Percentiles rank a stretch among this genome's conserved stretches.
Evolutionary conservation across 371 early-diverging fungal species (phyloP).

Genomic region (Blakeslea trispora): DNA sequence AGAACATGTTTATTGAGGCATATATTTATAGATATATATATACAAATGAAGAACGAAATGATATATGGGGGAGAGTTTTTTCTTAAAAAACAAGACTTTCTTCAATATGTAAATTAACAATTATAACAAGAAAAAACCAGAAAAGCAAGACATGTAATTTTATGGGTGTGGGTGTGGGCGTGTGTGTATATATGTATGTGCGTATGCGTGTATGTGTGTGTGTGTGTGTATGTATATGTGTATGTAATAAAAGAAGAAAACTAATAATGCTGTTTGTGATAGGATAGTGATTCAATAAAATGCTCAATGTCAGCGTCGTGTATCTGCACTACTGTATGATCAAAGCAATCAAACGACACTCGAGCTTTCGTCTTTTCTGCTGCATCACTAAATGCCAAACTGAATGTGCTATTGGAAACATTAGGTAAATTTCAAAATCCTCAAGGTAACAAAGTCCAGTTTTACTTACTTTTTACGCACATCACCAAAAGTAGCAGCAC

Average conservation of each 20-base stretch:
- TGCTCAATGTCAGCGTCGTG: conserved; percentile 60
- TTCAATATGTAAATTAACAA: no score
- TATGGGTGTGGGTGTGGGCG: no score
- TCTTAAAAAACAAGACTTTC: no score
- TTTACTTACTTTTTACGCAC: conserved; percentile 66
- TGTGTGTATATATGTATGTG: no score
- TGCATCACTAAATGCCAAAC: conserved; percentile 69
- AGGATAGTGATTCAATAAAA: conserved; percentile 54
- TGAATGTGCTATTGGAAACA: conserved; percentile 78
- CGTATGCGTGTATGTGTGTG: no score
- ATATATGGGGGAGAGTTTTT: no score
- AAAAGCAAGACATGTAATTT: neutral
- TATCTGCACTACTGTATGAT: conserved; percentile 65
- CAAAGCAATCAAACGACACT: conserved; percentile 70
- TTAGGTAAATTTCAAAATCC: no score
- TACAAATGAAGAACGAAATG: neutral
- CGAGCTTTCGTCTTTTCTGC: conserved; percentile 58
- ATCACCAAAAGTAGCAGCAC: conserved; percentile 62
- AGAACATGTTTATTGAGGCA: no score
- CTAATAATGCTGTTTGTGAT: conserved; percentile 14
- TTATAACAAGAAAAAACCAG: neutral
- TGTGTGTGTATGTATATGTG: neutral
- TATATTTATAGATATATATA: neutral
- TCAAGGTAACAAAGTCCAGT: no score
- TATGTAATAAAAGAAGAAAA: neutral